Conservation (phyloP, 139 green algal genomes). For the Auxenochlorella protothecoides region DNA sequence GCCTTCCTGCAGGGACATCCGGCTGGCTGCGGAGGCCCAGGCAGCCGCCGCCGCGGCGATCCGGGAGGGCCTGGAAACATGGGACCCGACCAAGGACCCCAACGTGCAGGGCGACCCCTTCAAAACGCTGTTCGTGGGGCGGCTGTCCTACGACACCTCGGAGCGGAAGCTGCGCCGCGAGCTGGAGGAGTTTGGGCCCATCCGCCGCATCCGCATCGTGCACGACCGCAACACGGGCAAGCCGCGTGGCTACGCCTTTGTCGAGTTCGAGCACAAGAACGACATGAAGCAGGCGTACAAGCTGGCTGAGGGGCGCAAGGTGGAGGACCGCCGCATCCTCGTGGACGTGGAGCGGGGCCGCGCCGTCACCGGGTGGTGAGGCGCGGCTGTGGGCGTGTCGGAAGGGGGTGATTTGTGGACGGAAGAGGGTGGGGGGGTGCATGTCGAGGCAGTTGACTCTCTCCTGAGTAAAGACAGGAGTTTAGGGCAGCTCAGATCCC, state of each 20-base stretch:
- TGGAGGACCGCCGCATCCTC: constrained; percentile 62
- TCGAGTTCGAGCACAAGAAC: constrained; percentile 83
- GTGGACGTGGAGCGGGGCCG: constrained; percentile 83
- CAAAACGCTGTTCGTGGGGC: constrained; percentile 77
- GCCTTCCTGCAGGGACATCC: constrained; percentile 10
- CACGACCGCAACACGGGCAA: constrained; percentile 66
- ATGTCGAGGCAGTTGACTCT: too few species aligned
- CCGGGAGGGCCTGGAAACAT: constrained; percentile 43
- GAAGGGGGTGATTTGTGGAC: too few species aligned
- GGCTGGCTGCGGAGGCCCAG: constrained; percentile 8
- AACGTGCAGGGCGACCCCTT: constrained; percentile 75
- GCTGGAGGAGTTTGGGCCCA: constrained; percentile 82
- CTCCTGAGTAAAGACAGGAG: too few species aligned
- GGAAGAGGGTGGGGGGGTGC: too few species aligned
- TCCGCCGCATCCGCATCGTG: constrained; percentile 67
- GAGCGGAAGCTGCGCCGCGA: constrained; percentile 68
- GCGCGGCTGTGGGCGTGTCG: too few species aligned
- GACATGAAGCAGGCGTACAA: constrained; percentile 94
- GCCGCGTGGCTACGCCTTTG: constrained; percentile 74
- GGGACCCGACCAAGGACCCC: constrained; percentile 59
- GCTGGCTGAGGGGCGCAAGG: constrained; percentile 58
- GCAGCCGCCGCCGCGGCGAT: constrained; percentile 27
- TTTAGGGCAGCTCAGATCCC: too few species aligned
- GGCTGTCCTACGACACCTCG: constrained; percentile 67
- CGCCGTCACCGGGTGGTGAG: constrained; percentile 74